Conservation (phyloP, 148 eudicot genomes). For the Rhododendron mucronatum region DNA sequence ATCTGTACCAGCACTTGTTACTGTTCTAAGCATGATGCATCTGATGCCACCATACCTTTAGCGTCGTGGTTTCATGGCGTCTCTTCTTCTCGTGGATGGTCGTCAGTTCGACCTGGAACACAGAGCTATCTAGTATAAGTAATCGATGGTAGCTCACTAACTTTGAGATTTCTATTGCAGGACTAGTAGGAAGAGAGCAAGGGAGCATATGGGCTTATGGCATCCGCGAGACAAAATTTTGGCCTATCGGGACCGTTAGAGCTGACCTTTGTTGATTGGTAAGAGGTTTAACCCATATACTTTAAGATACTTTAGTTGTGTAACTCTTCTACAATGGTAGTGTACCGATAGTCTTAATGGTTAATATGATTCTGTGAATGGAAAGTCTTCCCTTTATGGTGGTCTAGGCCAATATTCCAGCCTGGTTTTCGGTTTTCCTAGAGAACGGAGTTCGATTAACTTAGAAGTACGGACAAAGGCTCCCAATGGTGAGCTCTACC, state of each 20-base stretch:
- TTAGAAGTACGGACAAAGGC: not conserved
- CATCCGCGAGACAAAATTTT: conserved; percentile 34
- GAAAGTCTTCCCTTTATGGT: not conserved
- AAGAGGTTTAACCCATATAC: not conserved
- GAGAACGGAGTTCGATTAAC: not conserved
- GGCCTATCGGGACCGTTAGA: conserved; percentile 38
- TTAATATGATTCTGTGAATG: not conserved
- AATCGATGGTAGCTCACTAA: not conserved
- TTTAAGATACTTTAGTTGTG: not conserved
- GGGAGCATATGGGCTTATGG: conserved; percentile 8
- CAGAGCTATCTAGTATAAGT: not conserved
- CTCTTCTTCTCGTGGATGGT: not conserved
- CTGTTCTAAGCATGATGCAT: not conserved
- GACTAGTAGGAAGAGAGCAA: conserved; percentile 12
- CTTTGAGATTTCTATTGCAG: conserved; percentile 7
- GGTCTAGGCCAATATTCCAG: not conserved
- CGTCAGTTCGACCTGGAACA: not conserved
- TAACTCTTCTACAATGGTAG: not conserved
- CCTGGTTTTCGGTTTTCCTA: not conserved
- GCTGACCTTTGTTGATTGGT: conserved; percentile 49
- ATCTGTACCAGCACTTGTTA: no score
- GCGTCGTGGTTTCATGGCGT: no score
- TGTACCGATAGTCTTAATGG: not conserved
- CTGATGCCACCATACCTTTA: not conserved
- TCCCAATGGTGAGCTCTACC: not conserved